Percentiles rank a stretch among this genome's conserved stretches.
Evolutionary conservation across 2,329 filamentous ascomycete genomes (phyloP).

Genomic region (Fusarium aywerte): DNA sequence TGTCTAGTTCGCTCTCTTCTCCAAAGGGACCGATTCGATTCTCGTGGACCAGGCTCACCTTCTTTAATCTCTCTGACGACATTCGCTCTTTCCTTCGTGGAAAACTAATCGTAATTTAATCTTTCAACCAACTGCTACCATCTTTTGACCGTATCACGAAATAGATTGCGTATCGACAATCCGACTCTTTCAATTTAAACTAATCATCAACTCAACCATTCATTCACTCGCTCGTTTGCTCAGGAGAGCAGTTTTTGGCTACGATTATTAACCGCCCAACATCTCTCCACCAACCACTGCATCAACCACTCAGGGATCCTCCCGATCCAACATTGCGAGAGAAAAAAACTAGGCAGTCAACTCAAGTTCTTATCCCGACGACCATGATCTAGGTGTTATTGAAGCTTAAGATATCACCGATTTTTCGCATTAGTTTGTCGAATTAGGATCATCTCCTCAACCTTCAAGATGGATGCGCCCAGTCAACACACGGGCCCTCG

Average conservation of each 20-base stretch:
- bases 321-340: slow-evolving; percentile 17
- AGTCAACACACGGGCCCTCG: slow-evolving; percentile 2
- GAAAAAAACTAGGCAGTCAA: slow-evolving; percentile 12
- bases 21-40: slow-evolving; percentile 29
- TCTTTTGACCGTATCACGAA: slow-evolving; percentile 39
- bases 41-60: slow-evolving; percentile 37
- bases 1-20: slow-evolving; percentile 33
- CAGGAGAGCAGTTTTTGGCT: slow-evolving; percentile 48
- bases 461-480: slow-evolving; percentile 17
- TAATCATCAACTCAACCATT: slow-evolving; percentile 28
- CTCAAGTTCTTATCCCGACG: slow-evolving; percentile 25
- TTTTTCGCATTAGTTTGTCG: slow-evolving; percentile 23
- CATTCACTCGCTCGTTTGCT: slow-evolving; percentile 39
- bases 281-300: slow-evolving; percentile 43
- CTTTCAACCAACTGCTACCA: slow-evolving; percentile 39
- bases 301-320: slow-evolving; percentile 24
- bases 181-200: slow-evolving; percentile 30
- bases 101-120: slow-evolving; percentile 46
- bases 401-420: slow-evolving; percentile 22
- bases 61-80: slow-evolving; percentile 35
- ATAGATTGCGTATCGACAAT: slow-evolving; percentile 24
- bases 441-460: slow-evolving; percentile 15
- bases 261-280: slow-evolving; percentile 46
- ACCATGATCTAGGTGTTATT: slow-evolving; percentile 37
- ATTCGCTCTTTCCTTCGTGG: slow-evolving; percentile 36